Conservation (phyloP, 2,329 filamentous ascomycete species). For the Phialemoniopsis sp. region DNA sequence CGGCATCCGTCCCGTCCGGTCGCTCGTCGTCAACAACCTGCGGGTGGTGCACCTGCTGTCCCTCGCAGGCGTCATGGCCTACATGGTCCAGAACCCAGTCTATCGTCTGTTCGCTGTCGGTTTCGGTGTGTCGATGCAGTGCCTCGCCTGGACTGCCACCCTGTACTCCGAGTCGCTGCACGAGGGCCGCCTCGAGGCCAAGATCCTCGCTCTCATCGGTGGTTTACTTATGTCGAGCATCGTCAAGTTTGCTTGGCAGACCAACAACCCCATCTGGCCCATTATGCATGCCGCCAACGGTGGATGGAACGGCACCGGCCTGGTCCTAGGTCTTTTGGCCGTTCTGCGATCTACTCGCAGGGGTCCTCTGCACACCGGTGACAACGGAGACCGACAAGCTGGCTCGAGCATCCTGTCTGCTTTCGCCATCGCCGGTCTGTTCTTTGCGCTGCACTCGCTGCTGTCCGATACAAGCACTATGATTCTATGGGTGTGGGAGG, state of each 20-base stretch:
- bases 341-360: constrained; percentile 71
- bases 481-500: constrained; percentile 98
- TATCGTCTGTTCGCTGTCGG: constrained; percentile 76
- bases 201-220: constrained; percentile 74
- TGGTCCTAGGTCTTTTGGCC: constrained; percentile 71
- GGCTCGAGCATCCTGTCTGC: constrained; percentile 70
- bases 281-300: constrained; percentile 87
- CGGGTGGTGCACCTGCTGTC: constrained; percentile 72
- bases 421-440: constrained; percentile 74
- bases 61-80: constrained; percentile 70
- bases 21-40: constrained; percentile 63
- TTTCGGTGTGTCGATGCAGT: constrained; percentile 76
- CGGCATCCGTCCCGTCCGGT: constrained; percentile 64
- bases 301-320: constrained; percentile 83
- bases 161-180: constrained; percentile 76
- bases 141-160: constrained; percentile 78
- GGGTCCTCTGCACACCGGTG: constrained; percentile 42
- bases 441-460: constrained; percentile 89
- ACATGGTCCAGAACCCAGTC: constrained; percentile 67
- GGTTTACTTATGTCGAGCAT: constrained; percentile 83
- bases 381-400: constrained; percentile 32
- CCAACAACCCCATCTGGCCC: constrained; percentile 97
- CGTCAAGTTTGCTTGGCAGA: constrained; percentile 88
- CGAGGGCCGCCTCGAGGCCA: constrained; percentile 71
- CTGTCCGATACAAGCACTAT: constrained; percentile 97